Base-by-base conservation (phyloP, 2,329 filamentous ascomycete genomes). In the Bertia moriformis region DNA sequence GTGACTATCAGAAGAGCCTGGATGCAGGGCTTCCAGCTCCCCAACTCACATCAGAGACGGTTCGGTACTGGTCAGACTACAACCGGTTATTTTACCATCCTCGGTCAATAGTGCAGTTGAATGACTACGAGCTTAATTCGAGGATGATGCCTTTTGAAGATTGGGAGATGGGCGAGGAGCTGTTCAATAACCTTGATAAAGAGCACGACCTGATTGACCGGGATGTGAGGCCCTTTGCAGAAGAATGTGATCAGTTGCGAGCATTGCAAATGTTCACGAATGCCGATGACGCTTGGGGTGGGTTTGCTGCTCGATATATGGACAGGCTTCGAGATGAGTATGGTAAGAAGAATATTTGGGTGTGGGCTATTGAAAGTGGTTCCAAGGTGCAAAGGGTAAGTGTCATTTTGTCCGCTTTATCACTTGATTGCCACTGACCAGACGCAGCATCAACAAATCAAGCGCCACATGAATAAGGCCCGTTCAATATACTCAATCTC, bases 51-150 rank as follows among this genome's bases (percentile, higher is more conserved):
- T 67, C 76, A 1, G 71, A 77, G 4, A 71, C 73, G 10, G 83
- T 96, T n/a, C 75, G 86, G 40, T 96, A 91, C 61, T 98, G 91
- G 89, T 93, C 87, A 20, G 91, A 98, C 58, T 96, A 87, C 59
- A 93, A 85, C 48, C 76, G 86, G 18, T 73, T 91, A n/a, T 98
- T 78, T 59, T 95, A 83, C 54, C 88, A 96, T 54, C 91, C 91
- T 5, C 76, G 74, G 40, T 94, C 87, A 12, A 73, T 94, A 40
- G 69, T 93, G 7, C 88, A 93, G 53, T 66, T 96, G 13, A 83
- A 83, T 52, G 86, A 95, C 51, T 93, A 84, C 51, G 85, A 93
- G 54, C 65, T 93, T 24, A 78, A 83, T 53, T 89, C 86, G 3
- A 69, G 73, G 35, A 65, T 89, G 19, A 79, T 80, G 68, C 85